A percentile compares a stretch with the other conserved stretches of the same genome.
Evolutionary conservation across 202 grass and related monocot genomes (phyloP).

Genomic region (Setaria italica): DNA sequence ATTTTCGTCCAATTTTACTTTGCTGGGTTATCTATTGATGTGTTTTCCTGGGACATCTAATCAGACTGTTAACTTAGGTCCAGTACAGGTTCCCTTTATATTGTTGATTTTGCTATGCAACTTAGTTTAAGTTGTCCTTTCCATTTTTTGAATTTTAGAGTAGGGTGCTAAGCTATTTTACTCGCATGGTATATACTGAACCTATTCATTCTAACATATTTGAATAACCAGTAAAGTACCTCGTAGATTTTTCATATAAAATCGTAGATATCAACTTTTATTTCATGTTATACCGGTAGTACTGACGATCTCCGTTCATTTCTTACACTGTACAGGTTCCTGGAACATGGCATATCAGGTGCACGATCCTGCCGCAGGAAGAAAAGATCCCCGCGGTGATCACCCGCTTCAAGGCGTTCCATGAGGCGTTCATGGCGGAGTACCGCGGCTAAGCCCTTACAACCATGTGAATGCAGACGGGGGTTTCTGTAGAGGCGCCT

Average conservation of each 20-base stretch:
- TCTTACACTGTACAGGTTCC: conserved; percentile 68
- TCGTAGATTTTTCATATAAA: background rate
- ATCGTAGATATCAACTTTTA: background rate
- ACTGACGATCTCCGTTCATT: background rate
- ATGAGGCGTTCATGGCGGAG: conserved; percentile 82
- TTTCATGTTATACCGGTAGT: background rate
- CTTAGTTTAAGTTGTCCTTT: no score
- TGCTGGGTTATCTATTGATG: background rate
- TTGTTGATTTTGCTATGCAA: no score
- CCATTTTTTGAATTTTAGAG: no score
- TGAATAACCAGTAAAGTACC: no score
- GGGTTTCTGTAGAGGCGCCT: conserved; percentile 10
- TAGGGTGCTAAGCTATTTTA: no score
- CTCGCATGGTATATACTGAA: background rate
- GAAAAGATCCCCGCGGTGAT: conserved; percentile 94
- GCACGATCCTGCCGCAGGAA: conserved; percentile 98
- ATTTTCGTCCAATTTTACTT: background rate
- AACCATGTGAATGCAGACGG: conserved; percentile 10
- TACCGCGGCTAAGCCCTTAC: conserved; percentile 48
- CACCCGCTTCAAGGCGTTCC: conserved; percentile 70
- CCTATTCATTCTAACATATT: no score
- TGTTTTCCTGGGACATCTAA: background rate
- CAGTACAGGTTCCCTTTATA: no score
- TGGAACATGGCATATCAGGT: conserved; percentile 94
- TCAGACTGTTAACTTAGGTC: no score